Evolutionary conservation across 169 alveolate species (phyloP).

Genomic region (Plasmodium ovale): DNA sequence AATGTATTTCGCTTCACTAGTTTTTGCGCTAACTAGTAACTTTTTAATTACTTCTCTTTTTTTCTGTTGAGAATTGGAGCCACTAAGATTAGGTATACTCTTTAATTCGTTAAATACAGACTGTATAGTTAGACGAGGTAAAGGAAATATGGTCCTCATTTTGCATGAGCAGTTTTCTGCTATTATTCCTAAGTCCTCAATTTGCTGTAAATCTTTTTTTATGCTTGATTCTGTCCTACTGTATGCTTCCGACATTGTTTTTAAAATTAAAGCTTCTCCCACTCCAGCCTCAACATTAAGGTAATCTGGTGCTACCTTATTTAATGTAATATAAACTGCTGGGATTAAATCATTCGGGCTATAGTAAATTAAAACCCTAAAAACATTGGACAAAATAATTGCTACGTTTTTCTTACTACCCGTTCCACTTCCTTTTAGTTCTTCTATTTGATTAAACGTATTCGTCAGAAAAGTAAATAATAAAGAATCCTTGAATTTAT

Average conservation of each 20-base stretch:
- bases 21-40: conserved; percentile 92
- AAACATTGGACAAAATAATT: conserved; percentile 86
- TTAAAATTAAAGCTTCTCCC: conserved; percentile 95
- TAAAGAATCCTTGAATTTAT: conserved; percentile 70
- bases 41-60: conserved; percentile 89
- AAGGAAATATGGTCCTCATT: conserved; percentile 87
- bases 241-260: conserved; percentile 95
- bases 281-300: conserved; percentile 96
- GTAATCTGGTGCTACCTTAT: conserved; percentile 96
- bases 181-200: conserved; percentile 94
- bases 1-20: conserved; percentile 95
- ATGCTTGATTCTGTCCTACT: conserved; percentile 93
- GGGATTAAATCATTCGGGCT: conserved; percentile 88
- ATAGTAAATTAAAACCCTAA: conserved; percentile 86
- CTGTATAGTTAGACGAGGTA: conserved; percentile 89
- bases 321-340: conserved; percentile 87
- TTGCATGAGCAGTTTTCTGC: conserved; percentile 90
- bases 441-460: conserved; percentile 88
- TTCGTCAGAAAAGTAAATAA: conserved; percentile 83
- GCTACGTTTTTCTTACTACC: conserved; percentile 90
- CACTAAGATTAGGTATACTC: conserved; percentile 81
- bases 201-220: conserved; percentile 90
- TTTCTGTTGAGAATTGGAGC: conserved; percentile 82
- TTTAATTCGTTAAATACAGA: conserved; percentile 83
- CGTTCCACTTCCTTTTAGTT: conserved; percentile 89